Base-by-base conservation (phyloP, 2,329 filamentous ascomycete genomes). In the Aspergillus aculeatinus region DNA sequence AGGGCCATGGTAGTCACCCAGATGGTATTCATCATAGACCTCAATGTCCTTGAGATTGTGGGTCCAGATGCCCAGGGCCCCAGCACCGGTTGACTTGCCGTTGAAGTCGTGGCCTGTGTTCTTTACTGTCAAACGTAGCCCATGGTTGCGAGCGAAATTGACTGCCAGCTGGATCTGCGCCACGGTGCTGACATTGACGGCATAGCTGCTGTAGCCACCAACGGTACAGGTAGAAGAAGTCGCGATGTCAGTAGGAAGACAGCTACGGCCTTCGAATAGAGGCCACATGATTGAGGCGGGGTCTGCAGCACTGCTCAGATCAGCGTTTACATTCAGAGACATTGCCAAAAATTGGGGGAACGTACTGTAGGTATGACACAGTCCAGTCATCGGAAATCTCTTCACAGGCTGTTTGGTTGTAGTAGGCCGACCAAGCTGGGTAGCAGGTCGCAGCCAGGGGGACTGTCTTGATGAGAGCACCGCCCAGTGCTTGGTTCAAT, bases 41-140 rank as follows among this genome's bases (percentile, higher is more conserved):
- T 75, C 67, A 5, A 78, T 73, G 2, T 74, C 67, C 57, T 82
- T 81, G 39, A 83, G 68, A 53, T 79, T 67, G 63, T 83, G 81
- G 4, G 79, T 83, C 81, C 81, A 83, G 57, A 83, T 71, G 51
- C 76, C 78, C 1, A 83, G 67, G 0, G 79, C 76, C 10, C 81
- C 81, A 1, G 76, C 74, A 42, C 81, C 81, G 5, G 75, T 75
- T 0, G 79, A 81, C 59, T 80, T 79, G 16, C 79, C 81, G 23
- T 72, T 75, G 60, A 79, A 83, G 63, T 80, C 78, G 61, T 82
- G 79, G 4, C 80, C 79, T 4, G 80, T 82, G 51, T 79, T 81
- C 64, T 79, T 80, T 29, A 77, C 69, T 4, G 70, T 70, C 21
- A 76, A 59, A 14, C 73, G 74, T n/a, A 77, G 68, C n/a, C 67